Conservation (phyloP, 352 stramenopile genomes). For the Phytophthora kernoviae region DNA sequence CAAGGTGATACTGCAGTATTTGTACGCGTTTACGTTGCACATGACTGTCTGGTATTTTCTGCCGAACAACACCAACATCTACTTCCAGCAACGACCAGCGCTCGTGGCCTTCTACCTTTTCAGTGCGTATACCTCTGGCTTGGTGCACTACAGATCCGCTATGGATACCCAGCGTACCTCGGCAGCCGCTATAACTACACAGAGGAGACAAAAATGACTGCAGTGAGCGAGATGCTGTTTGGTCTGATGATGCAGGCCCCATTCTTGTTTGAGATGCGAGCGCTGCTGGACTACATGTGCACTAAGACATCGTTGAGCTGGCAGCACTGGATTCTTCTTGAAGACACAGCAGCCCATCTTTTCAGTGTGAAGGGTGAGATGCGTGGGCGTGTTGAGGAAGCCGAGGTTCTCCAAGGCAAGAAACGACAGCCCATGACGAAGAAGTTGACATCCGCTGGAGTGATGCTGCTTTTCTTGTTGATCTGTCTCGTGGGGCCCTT, state of each 20-base stretch:
- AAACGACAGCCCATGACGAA: constrained; percentile 64
- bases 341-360: constrained; percentile 83
- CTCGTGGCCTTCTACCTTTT: constrained; percentile 84
- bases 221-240: constrained; percentile 66
- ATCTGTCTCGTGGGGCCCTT: constrained; percentile 80
- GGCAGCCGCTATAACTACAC: constrained; percentile 86
- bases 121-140: constrained; percentile 84
- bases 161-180: constrained; percentile 83
- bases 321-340: constrained; percentile 82
- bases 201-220: constrained; percentile 47
- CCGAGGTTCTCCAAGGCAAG: constrained; percentile 82
- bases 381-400: constrained; percentile 64
- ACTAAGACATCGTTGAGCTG: constrained; percentile 84
- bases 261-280: constrained; percentile 90
- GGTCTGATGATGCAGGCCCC: constrained; percentile 78
- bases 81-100: constrained; percentile 74
- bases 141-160: constrained; percentile 80
- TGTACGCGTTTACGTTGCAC: constrained; percentile 72
- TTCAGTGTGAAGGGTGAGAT: constrained; percentile 84
- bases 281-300: constrained; percentile 86
- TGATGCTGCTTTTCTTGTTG: constrained; percentile 82
- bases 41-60: constrained; percentile 80
- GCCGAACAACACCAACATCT: constrained; percentile 72
- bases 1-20: constrained; percentile 83
- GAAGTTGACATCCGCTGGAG: constrained; percentile 74